Evolutionary conservation across 192 early-diverging fungal genomes (phyloP).

Genomic region (Backusella luteola): DNA sequence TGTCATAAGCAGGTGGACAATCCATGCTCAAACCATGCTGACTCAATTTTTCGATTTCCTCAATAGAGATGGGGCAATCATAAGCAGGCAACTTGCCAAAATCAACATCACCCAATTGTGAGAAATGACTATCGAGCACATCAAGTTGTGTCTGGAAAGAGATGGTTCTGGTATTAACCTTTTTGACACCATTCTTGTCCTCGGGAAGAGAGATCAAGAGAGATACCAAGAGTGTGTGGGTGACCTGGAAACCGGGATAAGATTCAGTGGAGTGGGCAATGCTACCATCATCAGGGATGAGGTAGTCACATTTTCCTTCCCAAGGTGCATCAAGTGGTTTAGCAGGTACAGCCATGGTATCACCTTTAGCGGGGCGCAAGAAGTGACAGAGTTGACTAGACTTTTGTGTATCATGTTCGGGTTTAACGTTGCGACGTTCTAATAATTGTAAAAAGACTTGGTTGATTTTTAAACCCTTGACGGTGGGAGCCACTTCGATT

Average conservation of each 20-base stretch:
- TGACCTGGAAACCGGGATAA: not conserved
- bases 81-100: not conserved
- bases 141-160: not conserved
- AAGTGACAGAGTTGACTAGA: not conserved
- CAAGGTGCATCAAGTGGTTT: not conserved
- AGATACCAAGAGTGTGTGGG: not conserved
- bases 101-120: not conserved
- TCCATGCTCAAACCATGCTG: not conserved
- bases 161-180: not conserved
- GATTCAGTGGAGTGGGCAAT: not conserved
- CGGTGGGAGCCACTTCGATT: conserved; percentile 1
- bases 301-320: not conserved
- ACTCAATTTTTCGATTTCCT: conserved; percentile 8
- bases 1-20: conserved; percentile 7
- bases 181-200: not conserved
- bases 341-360: not conserved
- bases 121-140: not conserved
- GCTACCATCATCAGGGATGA: not conserved
- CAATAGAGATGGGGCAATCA: not conserved
- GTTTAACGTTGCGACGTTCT: not conserved
- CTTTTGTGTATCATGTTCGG: not conserved
- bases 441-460: conserved; percentile 16
- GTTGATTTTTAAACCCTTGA: not conserved
- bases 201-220: not conserved
- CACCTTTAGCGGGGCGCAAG: not conserved